Percentiles rank a stretch among this genome's conserved stretches.
Evolutionary conservation across 192 early-diverging fungal genomes (phyloP).

Genomic region (Podila clonocystis): DNA sequence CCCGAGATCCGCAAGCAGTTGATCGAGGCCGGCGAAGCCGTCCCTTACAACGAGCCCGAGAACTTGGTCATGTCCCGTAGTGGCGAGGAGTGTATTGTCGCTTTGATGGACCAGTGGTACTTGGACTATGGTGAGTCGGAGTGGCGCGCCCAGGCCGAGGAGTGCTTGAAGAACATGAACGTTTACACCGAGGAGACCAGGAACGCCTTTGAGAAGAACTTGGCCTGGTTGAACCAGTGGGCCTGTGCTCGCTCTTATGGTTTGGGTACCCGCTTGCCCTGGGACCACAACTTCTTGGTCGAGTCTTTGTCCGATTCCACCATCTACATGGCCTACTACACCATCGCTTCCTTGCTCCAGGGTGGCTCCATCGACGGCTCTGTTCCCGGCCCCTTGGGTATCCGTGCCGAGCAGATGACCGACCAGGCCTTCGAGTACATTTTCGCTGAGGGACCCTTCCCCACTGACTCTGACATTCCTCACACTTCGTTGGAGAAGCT

Average conservation of each 20-base stretch:
- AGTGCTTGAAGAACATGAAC: slow-evolving; percentile 85
- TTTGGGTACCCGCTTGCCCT: slow-evolving; percentile 91
- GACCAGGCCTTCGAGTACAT: slow-evolving; percentile 95
- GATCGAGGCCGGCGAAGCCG: slow-evolving; percentile 76
- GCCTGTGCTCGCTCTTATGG: slow-evolving; percentile 96
- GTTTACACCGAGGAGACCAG: slow-evolving; percentile 84
- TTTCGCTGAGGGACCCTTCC: slow-evolving; percentile 72
- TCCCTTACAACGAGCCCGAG: slow-evolving; percentile 97
- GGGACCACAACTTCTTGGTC: slow-evolving; percentile 93
- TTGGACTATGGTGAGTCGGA: slow-evolving; percentile 94
- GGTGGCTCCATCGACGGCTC: slow-evolving; percentile 86
- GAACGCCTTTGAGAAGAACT: slow-evolving; percentile 84
- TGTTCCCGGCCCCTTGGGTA: slow-evolving; percentile 76
- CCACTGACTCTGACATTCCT: slow-evolving; percentile 68
- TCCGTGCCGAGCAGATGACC: slow-evolving; percentile 88
- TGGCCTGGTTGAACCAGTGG: slow-evolving; percentile 97
- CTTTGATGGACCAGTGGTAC: slow-evolving; percentile 98
- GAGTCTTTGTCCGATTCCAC: slow-evolving; percentile 98
- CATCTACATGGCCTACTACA: slow-evolving; percentile 99
- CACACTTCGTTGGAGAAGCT: slow-evolving; percentile 78
- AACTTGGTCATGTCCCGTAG: slow-evolving; percentile 90
- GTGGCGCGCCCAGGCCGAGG: slow-evolving; percentile 81
- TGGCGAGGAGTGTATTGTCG: slow-evolving; percentile 98
- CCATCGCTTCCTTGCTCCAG: slow-evolving; percentile 93
- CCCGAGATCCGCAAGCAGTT: slow-evolving; percentile 79